Base-by-base conservation (phyloP, 1,139 yeast species). In the Suhomyces bolitotheri region DNA sequence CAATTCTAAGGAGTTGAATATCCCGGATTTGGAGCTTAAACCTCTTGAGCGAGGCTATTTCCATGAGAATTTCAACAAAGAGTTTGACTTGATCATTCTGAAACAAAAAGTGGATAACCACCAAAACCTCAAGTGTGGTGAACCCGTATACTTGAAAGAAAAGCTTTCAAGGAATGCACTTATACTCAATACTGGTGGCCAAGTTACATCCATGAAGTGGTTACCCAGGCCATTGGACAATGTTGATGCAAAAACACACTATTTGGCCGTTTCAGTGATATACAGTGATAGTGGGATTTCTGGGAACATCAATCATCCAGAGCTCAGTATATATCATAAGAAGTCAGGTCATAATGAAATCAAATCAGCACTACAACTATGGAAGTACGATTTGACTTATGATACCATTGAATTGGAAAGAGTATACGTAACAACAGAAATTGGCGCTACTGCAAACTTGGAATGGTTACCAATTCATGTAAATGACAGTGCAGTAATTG, bases 161-260 rank as follows among this genome's bases (percentile, higher is more conserved):
- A 10, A 45, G 1, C 32, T 49, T 8, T 47, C 58, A 4, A 56
- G 84, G 41, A 55, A 54, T 15, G 82, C 78, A 0, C 51, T 63
- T n/a, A 61, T 73, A 1, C 40, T 74, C 10, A 76, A 78, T 44
- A 60, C 73, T 0, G 87, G 87, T 1, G 82, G 82, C 0, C 53
- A 72, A 5, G 64, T 82, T 0, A 65, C 82, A 0, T 70, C 76
- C 14, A 56, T 73, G 39, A 71, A 73, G 19, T 82, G 89, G 88
- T 50, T 75, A n/a, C 48, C 39, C n/a, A 25, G 22, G 4, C 48
- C 49, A 3, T 34, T 47, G 31, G 40, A 29, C 15, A 26, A 32
- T 3, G 24, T 11, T 4, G 50, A 40, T 22, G 49, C 50, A 17
- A 27, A 39, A 4, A 19, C 45, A 44, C 51, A 75, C 36, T 71